Evolutionary conservation across 352 stramenopile genomes (phyloP).

Genomic region (Phytophthora sojae): DNA sequence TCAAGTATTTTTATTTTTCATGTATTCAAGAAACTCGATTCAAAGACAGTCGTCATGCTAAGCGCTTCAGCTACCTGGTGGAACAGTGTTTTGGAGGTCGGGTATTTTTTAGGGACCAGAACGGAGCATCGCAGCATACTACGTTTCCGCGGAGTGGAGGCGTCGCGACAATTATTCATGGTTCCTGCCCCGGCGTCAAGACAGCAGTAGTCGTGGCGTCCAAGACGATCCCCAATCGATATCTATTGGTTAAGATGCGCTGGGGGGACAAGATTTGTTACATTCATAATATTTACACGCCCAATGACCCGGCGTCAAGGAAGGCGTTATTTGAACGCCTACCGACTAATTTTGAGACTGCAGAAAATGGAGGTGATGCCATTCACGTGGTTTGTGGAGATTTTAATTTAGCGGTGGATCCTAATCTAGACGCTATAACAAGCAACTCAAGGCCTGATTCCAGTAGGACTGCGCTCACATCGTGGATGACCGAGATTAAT

Average conservation of each 20-base stretch:
- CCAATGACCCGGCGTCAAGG: constrained; percentile 9
- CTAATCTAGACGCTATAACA: background rate
- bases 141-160: constrained; percentile 5
- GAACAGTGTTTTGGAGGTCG: background rate
- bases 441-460: background rate
- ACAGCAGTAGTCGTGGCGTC: background rate
- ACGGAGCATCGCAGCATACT: background rate
- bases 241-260: background rate
- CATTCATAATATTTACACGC: constrained; percentile 16
- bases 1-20: constrained; percentile 19
- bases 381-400: constrained; percentile 11
- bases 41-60: background rate
- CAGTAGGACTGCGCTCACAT: no score
- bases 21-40: constrained; percentile 13
- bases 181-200: background rate
- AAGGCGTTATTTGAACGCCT: background rate
- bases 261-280: background rate
- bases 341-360: constrained; percentile 3
- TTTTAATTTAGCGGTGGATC: constrained; percentile 3
- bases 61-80: constrained; percentile 3
- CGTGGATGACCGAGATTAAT: constrained; percentile 5
- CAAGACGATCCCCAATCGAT: no score
- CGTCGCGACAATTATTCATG: constrained; percentile 11
- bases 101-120: constrained; percentile 4
- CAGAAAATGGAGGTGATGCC: background rate